phyloP scores from a whole-genome alignment of 2,329 filamentous ascomycete genomes.

The Penicillium sp. region DNA sequence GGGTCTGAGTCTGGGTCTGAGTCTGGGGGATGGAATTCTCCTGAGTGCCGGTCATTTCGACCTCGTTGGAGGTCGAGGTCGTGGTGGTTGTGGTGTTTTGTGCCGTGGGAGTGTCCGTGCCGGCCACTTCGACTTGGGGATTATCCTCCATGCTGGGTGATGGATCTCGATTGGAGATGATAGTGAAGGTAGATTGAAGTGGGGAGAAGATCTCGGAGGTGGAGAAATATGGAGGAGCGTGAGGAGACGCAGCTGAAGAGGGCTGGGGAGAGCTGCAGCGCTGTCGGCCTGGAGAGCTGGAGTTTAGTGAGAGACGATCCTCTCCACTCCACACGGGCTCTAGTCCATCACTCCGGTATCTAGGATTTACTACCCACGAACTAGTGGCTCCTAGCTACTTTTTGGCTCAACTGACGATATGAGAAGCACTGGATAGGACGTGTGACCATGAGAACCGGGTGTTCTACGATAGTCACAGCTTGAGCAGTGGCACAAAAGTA shows the following conservation, averaged over 20 bases:
- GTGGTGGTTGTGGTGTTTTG: conserved; percentile 16
- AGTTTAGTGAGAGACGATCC: no score
- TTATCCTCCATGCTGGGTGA: background rate
- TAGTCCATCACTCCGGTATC: no score
- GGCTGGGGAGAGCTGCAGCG: no score
- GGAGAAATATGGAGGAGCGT: background rate
- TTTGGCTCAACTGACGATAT: no score
- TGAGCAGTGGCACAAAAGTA: no score
- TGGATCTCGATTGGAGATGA: background rate
- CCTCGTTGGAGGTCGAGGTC: conserved; percentile 14
- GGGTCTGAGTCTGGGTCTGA: background rate
- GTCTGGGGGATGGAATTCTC: conserved; percentile 11
- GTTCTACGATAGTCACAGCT: no score
- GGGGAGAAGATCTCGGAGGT: background rate
- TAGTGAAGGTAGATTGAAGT: background rate
- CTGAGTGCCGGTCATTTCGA: conserved; percentile 22
- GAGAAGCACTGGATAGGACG: no score
- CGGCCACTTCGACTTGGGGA: conserved; percentile 3
- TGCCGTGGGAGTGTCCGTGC: background rate
- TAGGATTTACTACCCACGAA: no score
- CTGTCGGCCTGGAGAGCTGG: no score
- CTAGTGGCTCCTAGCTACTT: no score
- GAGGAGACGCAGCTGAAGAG: background rate
- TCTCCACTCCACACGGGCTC: no score
- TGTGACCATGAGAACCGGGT: no score